Conservation (phyloP, 2,329 filamentous ascomycete genomes). For the Fusarium oxysporum region DNA sequence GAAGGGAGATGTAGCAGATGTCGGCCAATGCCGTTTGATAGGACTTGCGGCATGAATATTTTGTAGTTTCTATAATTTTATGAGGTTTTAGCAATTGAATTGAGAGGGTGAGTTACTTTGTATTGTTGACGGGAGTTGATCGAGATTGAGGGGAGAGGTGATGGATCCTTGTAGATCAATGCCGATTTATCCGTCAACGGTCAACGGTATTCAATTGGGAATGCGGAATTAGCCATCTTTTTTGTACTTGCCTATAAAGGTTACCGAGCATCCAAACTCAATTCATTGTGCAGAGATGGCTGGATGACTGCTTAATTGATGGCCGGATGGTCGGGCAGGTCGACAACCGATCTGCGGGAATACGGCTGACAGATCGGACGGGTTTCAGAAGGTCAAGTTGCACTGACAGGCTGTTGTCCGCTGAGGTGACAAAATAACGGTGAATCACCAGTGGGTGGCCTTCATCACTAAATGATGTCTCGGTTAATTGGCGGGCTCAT, state of each 20-base stretch:
- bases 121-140: not conserved
- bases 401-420: not conserved
- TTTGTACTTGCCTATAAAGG: conserved; percentile 19
- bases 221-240: conserved; percentile 1
- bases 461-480: not conserved
- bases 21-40: conserved; percentile 5
- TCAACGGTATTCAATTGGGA: not conserved
- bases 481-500: not conserved
- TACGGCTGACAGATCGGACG: not conserved
- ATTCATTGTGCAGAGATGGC: not conserved
- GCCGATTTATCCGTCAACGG: conserved; percentile 20
- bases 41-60: not conserved
- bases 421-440: not conserved
- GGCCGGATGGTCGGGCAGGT: not conserved
- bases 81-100: not conserved
- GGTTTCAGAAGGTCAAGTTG: not conserved
- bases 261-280: not conserved
- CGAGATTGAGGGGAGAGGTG: not conserved
- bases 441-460: not conserved
- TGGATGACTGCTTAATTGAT: not conserved
- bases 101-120: not conserved
- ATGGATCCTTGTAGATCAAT: not conserved
- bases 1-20: not conserved
- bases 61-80: not conserved
- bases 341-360: not conserved